These are phyloP conservation scores for Ceratocystis colombiana DNA, from an alignment of 2,329 filamentous ascomycete genomes.

Conservation along the genomic window DNA sequence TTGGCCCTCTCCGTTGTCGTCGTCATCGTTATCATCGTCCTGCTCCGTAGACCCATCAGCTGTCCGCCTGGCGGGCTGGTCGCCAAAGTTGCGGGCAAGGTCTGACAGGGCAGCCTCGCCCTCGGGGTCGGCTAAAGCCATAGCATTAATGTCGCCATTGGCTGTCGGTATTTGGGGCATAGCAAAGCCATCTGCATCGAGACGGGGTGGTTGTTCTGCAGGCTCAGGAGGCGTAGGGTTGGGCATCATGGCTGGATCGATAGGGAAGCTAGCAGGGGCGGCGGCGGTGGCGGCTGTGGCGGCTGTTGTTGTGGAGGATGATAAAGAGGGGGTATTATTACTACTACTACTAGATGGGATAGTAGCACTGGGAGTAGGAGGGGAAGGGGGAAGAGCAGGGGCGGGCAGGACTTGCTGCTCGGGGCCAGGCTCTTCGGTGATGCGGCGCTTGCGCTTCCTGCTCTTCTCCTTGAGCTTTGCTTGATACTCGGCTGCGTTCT, in stretches of 20 bases:
- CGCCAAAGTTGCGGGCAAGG: slow-evolving; percentile 40
- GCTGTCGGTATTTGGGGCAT: slow-evolving; percentile 44
- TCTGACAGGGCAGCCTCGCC: slow-evolving; percentile 33
- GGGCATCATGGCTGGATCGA: slow-evolving; percentile 15
- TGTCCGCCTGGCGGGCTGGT: slow-evolving; percentile 26
- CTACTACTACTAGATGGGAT: neutral
- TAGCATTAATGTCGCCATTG: slow-evolving; percentile 25
- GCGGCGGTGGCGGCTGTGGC: neutral
- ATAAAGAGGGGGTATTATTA: neutral
- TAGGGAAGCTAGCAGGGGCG: neutral
- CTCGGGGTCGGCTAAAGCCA: slow-evolving; percentile 23
- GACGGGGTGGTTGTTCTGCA: neutral
- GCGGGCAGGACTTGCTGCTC: slow-evolving; percentile 26
- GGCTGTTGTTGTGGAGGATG: slow-evolving; percentile 6
- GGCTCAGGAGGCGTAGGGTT: neutral
- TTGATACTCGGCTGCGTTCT: slow-evolving; percentile 51
- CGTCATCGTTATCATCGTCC: slow-evolving; percentile 28
- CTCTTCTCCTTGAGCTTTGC: slow-evolving; percentile 43
- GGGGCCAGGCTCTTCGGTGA: slow-evolving; percentile 32
- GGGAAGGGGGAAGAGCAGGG: neutral
- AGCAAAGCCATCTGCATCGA: slow-evolving; percentile 59
- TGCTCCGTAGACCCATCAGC: neutral
- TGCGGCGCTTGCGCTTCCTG: slow-evolving; percentile 40
- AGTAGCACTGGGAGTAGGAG: neutral
- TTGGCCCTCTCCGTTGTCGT: slow-evolving; percentile 16